Conservation (phyloP, 148 eudicot genomes). For the Silene latifolia region DNA sequence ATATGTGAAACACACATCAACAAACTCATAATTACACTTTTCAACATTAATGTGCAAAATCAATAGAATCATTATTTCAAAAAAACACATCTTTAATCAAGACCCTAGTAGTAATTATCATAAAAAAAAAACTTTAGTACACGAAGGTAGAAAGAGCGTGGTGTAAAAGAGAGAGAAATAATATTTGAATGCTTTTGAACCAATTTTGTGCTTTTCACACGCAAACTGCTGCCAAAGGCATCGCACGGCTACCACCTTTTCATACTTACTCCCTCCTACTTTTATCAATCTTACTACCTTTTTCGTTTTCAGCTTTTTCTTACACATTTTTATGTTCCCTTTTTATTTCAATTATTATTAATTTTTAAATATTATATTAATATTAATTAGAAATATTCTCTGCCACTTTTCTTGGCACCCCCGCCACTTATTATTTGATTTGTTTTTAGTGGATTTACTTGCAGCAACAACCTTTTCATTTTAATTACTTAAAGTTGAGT, state of each 20-base stretch:
- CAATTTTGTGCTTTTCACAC: constrained; percentile 49
- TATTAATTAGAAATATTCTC: constrained; percentile 11
- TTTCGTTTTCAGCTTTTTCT: neutral
- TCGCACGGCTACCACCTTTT: constrained; percentile 47
- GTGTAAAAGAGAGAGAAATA: neutral
- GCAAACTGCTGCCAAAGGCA: constrained; percentile 42
- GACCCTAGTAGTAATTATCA: neutral
- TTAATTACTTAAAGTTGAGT: neutral
- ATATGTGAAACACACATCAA: too few species aligned
- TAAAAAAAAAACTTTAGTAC: constrained; percentile 10
- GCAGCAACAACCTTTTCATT: neutral
- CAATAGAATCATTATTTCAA: too few species aligned
- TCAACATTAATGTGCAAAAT: too few species aligned
- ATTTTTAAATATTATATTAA: too few species aligned
- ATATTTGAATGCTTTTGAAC: constrained; percentile 10
- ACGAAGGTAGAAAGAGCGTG: constrained; percentile 26
- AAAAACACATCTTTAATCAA: too few species aligned
- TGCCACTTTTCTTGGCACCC: constrained; percentile 27
- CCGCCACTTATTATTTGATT: constrained; percentile 8
- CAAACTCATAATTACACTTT: too few species aligned
- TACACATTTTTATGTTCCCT: neutral
- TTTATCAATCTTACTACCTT: constrained; percentile 4
- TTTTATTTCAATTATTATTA: constrained; percentile 9
- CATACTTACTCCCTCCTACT: constrained; percentile 34
- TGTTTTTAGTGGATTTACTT: neutral